Evolutionary conservation across 108 stramenopile species (phyloP).

Genomic region (Chaetoceros muelleri): DNA sequence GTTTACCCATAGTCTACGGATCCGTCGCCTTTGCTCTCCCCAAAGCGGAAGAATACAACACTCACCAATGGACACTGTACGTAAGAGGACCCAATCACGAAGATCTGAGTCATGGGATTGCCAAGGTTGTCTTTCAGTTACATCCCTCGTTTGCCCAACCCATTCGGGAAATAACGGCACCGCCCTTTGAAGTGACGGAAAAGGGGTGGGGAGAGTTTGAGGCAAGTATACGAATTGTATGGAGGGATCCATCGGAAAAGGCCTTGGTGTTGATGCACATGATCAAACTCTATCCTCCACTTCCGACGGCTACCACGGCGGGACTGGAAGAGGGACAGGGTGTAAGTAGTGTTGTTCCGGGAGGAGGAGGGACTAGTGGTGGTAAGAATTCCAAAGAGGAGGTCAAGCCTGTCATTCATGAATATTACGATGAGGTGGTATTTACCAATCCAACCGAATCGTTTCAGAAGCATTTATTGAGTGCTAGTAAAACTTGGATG

Average conservation of each 20-base stretch:
- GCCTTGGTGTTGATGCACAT: slow-evolving; percentile 53
- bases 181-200: slow-evolving; percentile 90
- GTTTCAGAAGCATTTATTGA: slow-evolving; percentile 48
- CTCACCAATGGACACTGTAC: slow-evolving; percentile 87
- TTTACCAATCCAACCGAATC: slow-evolving; percentile 78
- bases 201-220: slow-evolving; percentile 99
- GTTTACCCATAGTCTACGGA: slow-evolving; percentile 88
- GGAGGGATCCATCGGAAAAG: slow-evolving; percentile 79
- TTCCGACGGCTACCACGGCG: too few relatives aligned
- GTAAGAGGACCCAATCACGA: slow-evolving; percentile 82
- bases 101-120: slow-evolving; percentile 68
- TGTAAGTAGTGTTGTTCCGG: slow-evolving; percentile 6
- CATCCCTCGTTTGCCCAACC: slow-evolving; percentile 92
- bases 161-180: slow-evolving; percentile 60
- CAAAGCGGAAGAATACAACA: slow-evolving; percentile 67
- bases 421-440: slow-evolving; percentile 94
- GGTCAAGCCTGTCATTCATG: slow-evolving; percentile 69
- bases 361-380: background rate
- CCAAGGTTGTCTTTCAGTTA: slow-evolving; percentile 92
- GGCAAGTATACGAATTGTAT: slow-evolving; percentile 83
- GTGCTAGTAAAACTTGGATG: slow-evolving; percentile 4
- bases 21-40: slow-evolving; percentile 86
- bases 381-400: slow-evolving; percentile 10
- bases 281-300: slow-evolving; percentile 82
- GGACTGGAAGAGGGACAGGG: too few relatives aligned